Evolutionary conservation across 768 basidiomycete species (phyloP), one percentile per base, ranked within the genome.

Genomic region (Trametes cinnabarina): DNA sequence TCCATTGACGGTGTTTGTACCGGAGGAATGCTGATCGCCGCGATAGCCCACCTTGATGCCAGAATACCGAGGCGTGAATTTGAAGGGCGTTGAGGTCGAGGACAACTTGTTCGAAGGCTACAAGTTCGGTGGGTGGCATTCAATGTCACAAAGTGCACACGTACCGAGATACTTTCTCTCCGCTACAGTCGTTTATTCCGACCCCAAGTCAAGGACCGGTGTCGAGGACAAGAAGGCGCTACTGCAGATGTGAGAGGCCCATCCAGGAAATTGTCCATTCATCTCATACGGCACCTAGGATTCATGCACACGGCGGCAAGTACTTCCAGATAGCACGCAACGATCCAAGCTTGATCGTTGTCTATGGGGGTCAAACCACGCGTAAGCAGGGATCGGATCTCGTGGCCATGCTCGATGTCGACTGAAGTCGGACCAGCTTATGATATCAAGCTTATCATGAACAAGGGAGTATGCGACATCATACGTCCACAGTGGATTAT

Each of bases 401-500:
- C 54, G 11, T 23, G 19, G 17, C 17, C 15, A 1, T 15, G 22
- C 2, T 7, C 11, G 4, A 4, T 10, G 12, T 23, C 3, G 3
- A 2, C 39, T 30, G 28, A 40, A 19, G 6, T 14, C 17, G 20
- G 19, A 15, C 7, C 10, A 91, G 89, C 87, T 0, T 88, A 86
- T 64, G 85, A 89, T 63, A 75, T 92, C 63, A 86, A 82, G 69
- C 71, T 84, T 52, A 72, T 90, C 54, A 86, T 92, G 49, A 79
- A 87, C 55, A 91, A 90, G 65, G 86, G 79, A 3, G 75, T 77
- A 0, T 75, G 85, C 54, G 87, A 92, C 61, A 84, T 96, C 48
- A 74, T 96, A 58, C 85, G 81, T 54, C 92, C 95, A 0, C 73
- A 80, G 26, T 98, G 94, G 94, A 76, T 98, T 52, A 67, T 77